A percentile compares a stretch with the other conserved stretches of the same genome.
Conservation (phyloP, 371 early-diverging fungal genomes). For the Phascolomyces articulosus region DNA sequence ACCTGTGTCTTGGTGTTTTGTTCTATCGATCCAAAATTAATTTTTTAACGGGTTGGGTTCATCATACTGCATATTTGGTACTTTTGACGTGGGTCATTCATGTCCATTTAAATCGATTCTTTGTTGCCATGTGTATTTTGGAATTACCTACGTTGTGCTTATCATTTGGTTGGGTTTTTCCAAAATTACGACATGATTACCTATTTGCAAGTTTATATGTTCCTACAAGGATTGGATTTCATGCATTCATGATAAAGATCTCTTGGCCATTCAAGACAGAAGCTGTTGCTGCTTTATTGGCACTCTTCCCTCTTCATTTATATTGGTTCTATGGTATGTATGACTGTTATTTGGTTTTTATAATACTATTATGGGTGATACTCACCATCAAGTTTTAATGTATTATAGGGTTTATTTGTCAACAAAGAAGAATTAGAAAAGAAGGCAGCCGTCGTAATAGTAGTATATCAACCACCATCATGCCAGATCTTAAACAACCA, state of each 20-base stretch:
- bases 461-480: too few species aligned
- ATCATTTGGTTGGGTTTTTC: slow-evolving; percentile 40
- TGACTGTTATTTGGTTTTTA: not conserved
- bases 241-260: slow-evolving; percentile 34
- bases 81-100: slow-evolving; percentile 32
- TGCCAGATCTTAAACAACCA: too few species aligned
- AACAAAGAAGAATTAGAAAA: slow-evolving; percentile 12
- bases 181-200: slow-evolving; percentile 34
- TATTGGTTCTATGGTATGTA: slow-evolving; percentile 53
- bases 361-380: not conserved
- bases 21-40: slow-evolving; percentile 52
- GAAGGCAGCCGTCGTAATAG: not conserved
- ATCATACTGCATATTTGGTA: slow-evolving; percentile 51
- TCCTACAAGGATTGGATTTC: slow-evolving; percentile 40
- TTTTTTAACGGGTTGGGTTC: slow-evolving; percentile 58
- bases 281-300: slow-evolving; percentile 14
- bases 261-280: not conserved
- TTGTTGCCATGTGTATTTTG: slow-evolving; percentile 40
- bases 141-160: slow-evolving; percentile 46
- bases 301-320: slow-evolving; percentile 44
- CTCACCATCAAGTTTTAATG: too few species aligned
- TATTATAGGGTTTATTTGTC: slow-evolving; percentile 12
- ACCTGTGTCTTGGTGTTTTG: slow-evolving; percentile 45
- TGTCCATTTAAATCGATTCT: slow-evolving; percentile 23
- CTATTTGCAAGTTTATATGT: slow-evolving; percentile 47